Evolutionary conservation across 441 rosid species (phyloP), one percentile per base, ranked within the genome.

Genomic region (Erodium chrysanthum): DNA sequence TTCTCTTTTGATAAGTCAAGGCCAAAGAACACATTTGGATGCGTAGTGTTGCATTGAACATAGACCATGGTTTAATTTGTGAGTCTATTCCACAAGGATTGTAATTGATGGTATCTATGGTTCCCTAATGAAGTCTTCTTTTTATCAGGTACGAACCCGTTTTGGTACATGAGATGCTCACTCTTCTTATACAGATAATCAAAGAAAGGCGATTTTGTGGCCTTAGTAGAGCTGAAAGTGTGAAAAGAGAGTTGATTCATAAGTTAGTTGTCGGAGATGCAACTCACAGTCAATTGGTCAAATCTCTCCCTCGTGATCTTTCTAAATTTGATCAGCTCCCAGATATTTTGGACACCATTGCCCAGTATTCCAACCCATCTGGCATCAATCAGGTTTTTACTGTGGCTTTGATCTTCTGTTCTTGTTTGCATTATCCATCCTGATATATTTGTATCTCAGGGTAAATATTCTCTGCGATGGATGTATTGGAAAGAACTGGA

Each of bases 181-280:
- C 81, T 66, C 88, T 95, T 72, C 77, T 95, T 29, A 79, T 92
- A 74, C 99, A 95, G 81, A 84, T 95, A 68, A 77, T 95, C 73
- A 93, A 87, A 81, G 99, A 95, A 84, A 84, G 99, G 79, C 84
- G 90, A 67, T 92, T 92, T 79, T 92, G 88, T 77, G 98, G 99
- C 74, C 76, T 79, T 66, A 80, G 79, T 61, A 79, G 84, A 66
- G 79, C 86, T 78, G 97, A 95, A 70, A 87, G 83, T 80, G 77
- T 95, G 85, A 90, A 84, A 84, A 85, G 98, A 73, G 98, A 95
- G 81, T 75, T 95, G 74, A 69, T 95, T 70, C 88, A 82, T 78
- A 95, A 84, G 84, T 81, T 95, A 74, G 86, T 96, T 46, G 78
- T 86, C 75, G 96, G 93, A 79, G 91, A 95, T 85, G 84, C 91